Percentiles rank a stretch among this genome's conserved stretches.
Evolutionary conservation across 2,329 filamentous ascomycete genomes (phyloP).

Genomic region (Aspergillus brasiliensis): DNA sequence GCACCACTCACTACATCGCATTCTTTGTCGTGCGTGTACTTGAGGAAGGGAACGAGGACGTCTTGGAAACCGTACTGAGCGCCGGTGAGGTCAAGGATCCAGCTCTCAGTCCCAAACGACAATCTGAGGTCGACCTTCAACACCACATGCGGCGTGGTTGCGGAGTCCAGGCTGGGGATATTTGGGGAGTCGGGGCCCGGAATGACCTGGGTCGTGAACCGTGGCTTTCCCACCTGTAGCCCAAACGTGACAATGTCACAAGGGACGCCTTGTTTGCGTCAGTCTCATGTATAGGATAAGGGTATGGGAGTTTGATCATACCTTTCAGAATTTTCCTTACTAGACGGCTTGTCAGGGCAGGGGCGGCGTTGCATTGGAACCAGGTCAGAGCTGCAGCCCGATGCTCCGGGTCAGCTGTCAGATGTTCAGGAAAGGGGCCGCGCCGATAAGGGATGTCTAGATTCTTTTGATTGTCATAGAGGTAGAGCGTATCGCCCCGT

Average conservation of each 20-base stretch:
- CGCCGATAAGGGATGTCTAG: background rate
- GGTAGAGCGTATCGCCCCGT: background rate
- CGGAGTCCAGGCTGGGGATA: background rate
- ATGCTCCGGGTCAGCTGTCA: background rate
- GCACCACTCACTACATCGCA: background rate
- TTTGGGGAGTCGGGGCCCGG: background rate
- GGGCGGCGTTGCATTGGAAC: background rate
- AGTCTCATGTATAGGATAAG: background rate
- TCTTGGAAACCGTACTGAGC: background rate
- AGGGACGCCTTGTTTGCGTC: background rate
- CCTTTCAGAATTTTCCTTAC: background rate
- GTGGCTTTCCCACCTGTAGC: background rate
- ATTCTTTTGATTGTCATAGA: background rate
- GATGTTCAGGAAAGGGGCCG: background rate
- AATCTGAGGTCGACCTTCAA: background rate
- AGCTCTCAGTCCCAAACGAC: background rate
- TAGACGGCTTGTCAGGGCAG: background rate
- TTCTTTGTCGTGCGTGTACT: background rate
- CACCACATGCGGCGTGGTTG: background rate
- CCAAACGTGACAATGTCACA: background rate
- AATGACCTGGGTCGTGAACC: background rate
- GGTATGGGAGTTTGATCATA: background rate
- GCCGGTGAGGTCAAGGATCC: background rate
- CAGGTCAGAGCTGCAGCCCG: background rate
- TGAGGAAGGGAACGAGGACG: background rate